phyloP scores from a whole-genome alignment of 1,139 yeast genomes.

The Hemisphaericaspora xylofermentans region DNA sequence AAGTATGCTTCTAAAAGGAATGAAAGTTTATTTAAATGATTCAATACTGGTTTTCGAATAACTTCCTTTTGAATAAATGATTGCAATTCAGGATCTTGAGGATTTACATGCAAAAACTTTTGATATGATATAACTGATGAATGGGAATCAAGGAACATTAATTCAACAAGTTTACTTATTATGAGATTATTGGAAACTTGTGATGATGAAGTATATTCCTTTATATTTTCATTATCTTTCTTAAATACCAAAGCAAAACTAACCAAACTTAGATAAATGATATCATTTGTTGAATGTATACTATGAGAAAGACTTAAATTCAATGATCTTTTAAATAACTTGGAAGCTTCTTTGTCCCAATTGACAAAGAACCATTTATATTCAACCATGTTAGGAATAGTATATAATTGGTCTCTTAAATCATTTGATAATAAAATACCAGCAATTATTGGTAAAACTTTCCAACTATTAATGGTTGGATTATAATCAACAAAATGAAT shows the following conservation, averaged over 20 bases:
- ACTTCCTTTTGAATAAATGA: constrained; percentile 17
- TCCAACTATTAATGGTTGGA: constrained; percentile 47
- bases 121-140: constrained; percentile 18
- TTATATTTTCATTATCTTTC: constrained; percentile 24
- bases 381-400: constrained; percentile 24
- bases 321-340: constrained; percentile 27
- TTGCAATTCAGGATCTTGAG: constrained; percentile 14
- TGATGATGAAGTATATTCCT: constrained; percentile 24
- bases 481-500: constrained; percentile 30
- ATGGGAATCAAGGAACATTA: constrained; percentile 22
- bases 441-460: constrained; percentile 52
- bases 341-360: constrained; percentile 29
- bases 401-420: constrained; percentile 36
- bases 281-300: constrained; percentile 24
- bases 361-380: constrained; percentile 34
- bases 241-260: constrained; percentile 33
- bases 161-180: constrained; percentile 21
- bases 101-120: constrained; percentile 17
- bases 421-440: constrained; percentile 51
- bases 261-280: constrained; percentile 31
- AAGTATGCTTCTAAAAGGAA: constrained; percentile 42
- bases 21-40: constrained; percentile 50
- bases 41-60: constrained; percentile 42
- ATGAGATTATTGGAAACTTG: constrained; percentile 26
- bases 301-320: constrained; percentile 24